Percentiles rank a stretch among this genome's conserved stretches.
Evolutionary conservation across 345 rosid species (phyloP).

Genomic region (Raphanus raphanistrum): DNA sequence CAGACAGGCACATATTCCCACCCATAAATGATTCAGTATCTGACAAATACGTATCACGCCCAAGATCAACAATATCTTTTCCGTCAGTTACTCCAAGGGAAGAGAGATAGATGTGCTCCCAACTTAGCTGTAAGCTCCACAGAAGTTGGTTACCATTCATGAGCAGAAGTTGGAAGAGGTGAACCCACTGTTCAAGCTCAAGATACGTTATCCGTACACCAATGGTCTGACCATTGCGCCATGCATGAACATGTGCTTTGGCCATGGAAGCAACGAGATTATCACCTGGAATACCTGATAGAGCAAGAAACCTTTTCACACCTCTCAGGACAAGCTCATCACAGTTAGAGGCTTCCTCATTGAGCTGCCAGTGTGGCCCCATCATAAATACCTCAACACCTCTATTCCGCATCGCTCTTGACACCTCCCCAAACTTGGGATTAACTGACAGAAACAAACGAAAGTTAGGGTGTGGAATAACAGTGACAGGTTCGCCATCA

Average conservation of each 20-base stretch:
- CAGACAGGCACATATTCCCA: conserved; percentile 57
- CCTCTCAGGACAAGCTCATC: conserved; percentile 62
- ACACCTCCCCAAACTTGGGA: conserved; percentile 87
- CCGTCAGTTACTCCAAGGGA: conserved; percentile 76
- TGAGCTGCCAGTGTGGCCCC: conserved; percentile 84
- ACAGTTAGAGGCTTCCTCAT: conserved; percentile 43
- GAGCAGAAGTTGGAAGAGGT: conserved; percentile 76
- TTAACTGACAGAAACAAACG: conserved; percentile 84
- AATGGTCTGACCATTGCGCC: conserved; percentile 49
- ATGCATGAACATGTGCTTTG: conserved; percentile 75
- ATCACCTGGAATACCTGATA: conserved; percentile 68
- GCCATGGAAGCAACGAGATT: conserved; percentile 79
- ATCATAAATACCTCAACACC: conserved; percentile 94
- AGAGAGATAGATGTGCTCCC: conserved; percentile 89
- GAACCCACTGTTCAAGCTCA: conserved; percentile 89
- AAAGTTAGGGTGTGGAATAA: conserved; percentile 81
- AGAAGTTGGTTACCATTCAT: conserved; percentile 61
- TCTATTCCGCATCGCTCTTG: conserved; percentile 97
- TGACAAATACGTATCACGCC: conserved; percentile 51
- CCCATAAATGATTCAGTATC: conserved; percentile 35
- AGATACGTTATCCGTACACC: conserved; percentile 65
- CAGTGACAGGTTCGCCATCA: conserved; percentile 81
- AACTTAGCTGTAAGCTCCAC: conserved; percentile 88
- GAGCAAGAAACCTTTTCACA: conserved; percentile 64
- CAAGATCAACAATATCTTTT: conserved; percentile 56